A percentile compares a stretch with the other conserved stretches of the same genome.
Evolutionary conservation across 352 stramenopile species (phyloP).

Genomic region (Globisporangium cystogenes): DNA sequence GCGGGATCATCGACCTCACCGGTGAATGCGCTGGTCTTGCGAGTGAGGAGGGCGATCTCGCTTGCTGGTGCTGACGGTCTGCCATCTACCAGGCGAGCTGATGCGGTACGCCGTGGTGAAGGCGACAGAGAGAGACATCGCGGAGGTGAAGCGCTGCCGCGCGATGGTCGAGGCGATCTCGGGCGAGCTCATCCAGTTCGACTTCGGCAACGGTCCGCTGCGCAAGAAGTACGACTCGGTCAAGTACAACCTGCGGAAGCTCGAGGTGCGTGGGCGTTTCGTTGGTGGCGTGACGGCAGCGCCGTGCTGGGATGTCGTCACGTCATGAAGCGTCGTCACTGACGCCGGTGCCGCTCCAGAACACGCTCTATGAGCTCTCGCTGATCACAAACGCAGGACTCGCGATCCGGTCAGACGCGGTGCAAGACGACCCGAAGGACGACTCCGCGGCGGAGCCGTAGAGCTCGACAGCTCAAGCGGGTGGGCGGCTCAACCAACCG

Average conservation of each 20-base stretch:
- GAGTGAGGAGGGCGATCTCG: slow-evolving; percentile 9
- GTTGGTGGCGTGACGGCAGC: no score
- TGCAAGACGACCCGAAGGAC: slow-evolving; percentile 8
- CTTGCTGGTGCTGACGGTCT: neutral
- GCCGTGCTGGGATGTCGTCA: no score
- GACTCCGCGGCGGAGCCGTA: neutral
- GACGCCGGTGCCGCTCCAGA: slow-evolving; percentile 41
- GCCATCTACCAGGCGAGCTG: slow-evolving; percentile 67
- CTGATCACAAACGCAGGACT: slow-evolving; percentile 67
- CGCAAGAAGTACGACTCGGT: slow-evolving; percentile 93
- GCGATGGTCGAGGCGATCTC: slow-evolving; percentile 86
- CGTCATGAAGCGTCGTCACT: neutral
- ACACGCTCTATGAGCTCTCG: slow-evolving; percentile 92
- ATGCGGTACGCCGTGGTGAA: slow-evolving; percentile 85
- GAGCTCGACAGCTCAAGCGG: neutral
- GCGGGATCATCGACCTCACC: slow-evolving; percentile 93
- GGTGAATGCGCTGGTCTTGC: slow-evolving; percentile 44
- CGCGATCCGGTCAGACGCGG: slow-evolving; percentile 33
- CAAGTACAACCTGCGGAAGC: slow-evolving; percentile 93
- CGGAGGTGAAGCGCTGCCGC: slow-evolving; percentile 74
- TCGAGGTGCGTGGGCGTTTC: slow-evolving; percentile 66
- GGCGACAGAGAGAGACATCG: slow-evolving; percentile 80
- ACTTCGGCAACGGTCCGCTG: slow-evolving; percentile 92
- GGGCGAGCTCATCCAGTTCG: slow-evolving; percentile 90
- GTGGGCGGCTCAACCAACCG: neutral